Conservation (phyloP, 2,329 filamentous ascomycete species). For the Amylocarpus encephaloides region DNA sequence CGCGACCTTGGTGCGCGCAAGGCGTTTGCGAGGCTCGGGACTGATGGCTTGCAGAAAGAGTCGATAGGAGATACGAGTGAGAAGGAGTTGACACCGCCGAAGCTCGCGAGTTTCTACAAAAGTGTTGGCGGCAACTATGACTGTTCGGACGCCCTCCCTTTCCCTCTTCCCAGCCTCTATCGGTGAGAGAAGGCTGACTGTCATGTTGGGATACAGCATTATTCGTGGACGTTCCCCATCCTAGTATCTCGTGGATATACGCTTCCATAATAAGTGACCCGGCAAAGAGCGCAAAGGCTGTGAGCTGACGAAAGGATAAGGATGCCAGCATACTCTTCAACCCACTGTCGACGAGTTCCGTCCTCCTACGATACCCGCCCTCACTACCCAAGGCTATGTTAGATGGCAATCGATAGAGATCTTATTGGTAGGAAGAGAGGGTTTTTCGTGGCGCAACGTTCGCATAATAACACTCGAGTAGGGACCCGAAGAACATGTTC, state of each 20-base stretch:
- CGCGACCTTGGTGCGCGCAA: neutral
- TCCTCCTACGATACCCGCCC: conserved; percentile 70
- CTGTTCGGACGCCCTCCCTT: conserved; percentile 34
- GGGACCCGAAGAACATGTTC: conserved; percentile 80
- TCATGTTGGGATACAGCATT: conserved; percentile 43
- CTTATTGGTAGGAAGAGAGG: conserved; percentile 43
- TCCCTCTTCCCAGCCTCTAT: neutral
- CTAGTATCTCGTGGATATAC: conserved; percentile 85
- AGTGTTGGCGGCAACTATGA: conserved; percentile 71
- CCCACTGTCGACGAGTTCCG: conserved; percentile 64
- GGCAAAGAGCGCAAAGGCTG: no score
- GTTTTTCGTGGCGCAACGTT: no score
- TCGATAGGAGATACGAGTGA: conserved; percentile 53
- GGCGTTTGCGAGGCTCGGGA: neutral
- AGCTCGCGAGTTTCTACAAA: conserved; percentile 72
- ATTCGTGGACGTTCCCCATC: conserved; percentile 68
- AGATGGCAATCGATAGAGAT: conserved; percentile 93
- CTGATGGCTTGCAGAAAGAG: conserved; percentile 40
- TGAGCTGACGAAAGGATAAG: conserved; percentile 31
- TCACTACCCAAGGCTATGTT: conserved; percentile 80
- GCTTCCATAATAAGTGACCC: conserved; percentile 51
- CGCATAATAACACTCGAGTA: no score
- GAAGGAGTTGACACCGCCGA: conserved; percentile 53
- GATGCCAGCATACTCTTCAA: conserved; percentile 82
- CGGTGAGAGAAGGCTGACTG: neutral